Evolutionary conservation across 306 rosid species (phyloP), one percentile per base, ranked within the genome.

Genomic region (Prunus mongolica): DNA sequence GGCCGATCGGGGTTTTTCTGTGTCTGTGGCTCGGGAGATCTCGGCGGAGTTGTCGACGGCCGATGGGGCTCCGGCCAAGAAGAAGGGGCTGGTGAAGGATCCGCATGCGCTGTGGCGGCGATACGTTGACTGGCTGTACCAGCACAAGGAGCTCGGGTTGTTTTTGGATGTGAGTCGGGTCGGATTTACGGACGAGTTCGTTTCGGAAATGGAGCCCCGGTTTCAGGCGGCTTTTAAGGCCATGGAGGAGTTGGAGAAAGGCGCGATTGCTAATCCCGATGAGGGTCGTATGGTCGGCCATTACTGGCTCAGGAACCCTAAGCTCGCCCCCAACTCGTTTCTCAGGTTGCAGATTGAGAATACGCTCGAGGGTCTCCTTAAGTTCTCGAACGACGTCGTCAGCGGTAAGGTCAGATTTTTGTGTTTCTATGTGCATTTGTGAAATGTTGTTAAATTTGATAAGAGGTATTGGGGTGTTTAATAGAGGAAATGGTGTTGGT

Each of bases 281-380:
- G 99, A 95, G 71, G 85, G 92, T 11, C 91, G 99, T 22, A 95
- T 92, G 99, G 99, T 95, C 28, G 99, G 99, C 0, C 99, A 95
- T 86, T 95, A 95, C 49, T 95, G 99, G 99, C 82, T 95, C 25
- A 79, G 99, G 77, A 91, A 84, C 67, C 76, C 97, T 14, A 82
- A 80, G 55, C 92, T 83, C 10, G 97, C 98, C 4, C 97, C 98
- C 0, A 95, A n/a, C 52, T 13, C 89, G 25, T 82, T 87, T 20
- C 84, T 95, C 67, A 89, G 27, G 80, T 6, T 76, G 28, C 88
- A 89, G 96, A 95, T 95, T 82, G 93, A 90, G 79, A 88, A 78
- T 12, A 87, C 97, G 5, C 85, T 95, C 1, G 92, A 88, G 15
- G 79, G 84, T 7, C 64, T 95, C 18, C 86, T 82, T 61, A 67